Conservation (phyloP, 2,329 filamentous ascomycete genomes). For the Fonsecaea erecta region DNA sequence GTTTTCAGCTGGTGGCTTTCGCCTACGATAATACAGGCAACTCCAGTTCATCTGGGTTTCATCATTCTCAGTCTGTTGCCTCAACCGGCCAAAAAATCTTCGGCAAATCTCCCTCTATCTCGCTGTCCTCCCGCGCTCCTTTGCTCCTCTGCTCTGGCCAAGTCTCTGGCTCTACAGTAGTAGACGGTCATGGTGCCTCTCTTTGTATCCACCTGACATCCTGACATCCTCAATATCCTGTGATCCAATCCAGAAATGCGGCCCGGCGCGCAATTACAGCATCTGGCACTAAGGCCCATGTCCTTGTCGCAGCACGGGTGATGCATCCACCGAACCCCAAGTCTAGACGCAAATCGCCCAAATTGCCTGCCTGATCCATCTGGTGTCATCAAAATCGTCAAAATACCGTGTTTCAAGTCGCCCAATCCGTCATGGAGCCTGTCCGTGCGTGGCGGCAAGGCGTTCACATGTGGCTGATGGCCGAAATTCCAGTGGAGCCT, state of each 20-base stretch:
- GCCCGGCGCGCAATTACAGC: slow-evolving; percentile 8
- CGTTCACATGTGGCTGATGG: slow-evolving; percentile 16
- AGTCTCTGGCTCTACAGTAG: background rate
- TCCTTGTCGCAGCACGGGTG: background rate
- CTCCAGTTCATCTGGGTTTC: slow-evolving; percentile 1
- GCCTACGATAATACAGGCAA: too few relatives aligned
- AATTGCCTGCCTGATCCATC: slow-evolving; percentile 9
- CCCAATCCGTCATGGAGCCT: slow-evolving; percentile 7
- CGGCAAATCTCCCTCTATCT: slow-evolving; percentile 2
- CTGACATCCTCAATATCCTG: background rate
- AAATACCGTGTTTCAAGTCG: slow-evolving; percentile 23
- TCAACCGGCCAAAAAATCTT: background rate
- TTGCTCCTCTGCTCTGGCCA: background rate
- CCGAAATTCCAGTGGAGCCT: background rate
- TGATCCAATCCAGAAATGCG: background rate
- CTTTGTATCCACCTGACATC: background rate
- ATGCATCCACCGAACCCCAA: background rate
- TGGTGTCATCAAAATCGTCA: slow-evolving; percentile 8
- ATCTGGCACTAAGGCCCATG: background rate
- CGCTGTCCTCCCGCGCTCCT: background rate
- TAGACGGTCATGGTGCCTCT: background rate
- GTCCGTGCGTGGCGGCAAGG: slow-evolving; percentile 1
- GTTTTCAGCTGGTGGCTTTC: slow-evolving; percentile 4
- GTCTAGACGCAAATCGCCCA: background rate
- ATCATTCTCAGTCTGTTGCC: background rate